These are phyloP conservation scores for Arachis hypogaea DNA, from an alignment of 306 rosid genomes.

Conservation along the genomic window DNA sequence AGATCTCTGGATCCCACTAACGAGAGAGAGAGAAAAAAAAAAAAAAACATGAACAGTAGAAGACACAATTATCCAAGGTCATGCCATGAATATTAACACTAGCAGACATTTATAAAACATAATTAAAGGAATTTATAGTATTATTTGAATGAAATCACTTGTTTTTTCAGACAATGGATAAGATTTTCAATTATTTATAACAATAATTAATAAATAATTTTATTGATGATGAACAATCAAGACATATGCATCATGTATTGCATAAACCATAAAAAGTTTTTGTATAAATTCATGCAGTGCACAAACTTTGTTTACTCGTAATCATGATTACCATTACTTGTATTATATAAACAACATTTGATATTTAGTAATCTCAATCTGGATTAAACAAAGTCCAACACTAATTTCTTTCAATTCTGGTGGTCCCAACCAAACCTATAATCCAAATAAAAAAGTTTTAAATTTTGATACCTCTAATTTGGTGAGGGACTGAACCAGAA, in stretches of 20 bases:
- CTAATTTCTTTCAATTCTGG: background rate
- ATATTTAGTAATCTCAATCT: too few relatives aligned
- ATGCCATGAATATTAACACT: background rate
- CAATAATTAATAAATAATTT: background rate
- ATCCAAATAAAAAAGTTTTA: background rate
- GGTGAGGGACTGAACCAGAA: background rate
- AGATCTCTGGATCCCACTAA: background rate
- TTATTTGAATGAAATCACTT: background rate
- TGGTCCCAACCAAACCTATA: background rate
- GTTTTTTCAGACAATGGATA: background rate
- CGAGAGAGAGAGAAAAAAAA: background rate
- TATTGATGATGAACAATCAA: background rate
- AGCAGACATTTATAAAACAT: background rate
- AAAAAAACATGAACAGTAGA: background rate
- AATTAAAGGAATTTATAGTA: background rate
- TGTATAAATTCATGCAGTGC: too few relatives aligned
- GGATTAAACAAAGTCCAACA: background rate
- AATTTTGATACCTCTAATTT: background rate
- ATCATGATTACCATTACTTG: background rate
- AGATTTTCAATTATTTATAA: background rate
- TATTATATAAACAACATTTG: background rate
- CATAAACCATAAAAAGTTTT: too few relatives aligned
- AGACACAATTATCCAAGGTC: conserved; percentile 15
- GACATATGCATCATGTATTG: background rate
- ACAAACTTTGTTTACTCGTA: too few relatives aligned